phyloP scores from a whole-genome alignment of 768 basidiomycete genomes.

The Rhodotorula diobovata region DNA sequence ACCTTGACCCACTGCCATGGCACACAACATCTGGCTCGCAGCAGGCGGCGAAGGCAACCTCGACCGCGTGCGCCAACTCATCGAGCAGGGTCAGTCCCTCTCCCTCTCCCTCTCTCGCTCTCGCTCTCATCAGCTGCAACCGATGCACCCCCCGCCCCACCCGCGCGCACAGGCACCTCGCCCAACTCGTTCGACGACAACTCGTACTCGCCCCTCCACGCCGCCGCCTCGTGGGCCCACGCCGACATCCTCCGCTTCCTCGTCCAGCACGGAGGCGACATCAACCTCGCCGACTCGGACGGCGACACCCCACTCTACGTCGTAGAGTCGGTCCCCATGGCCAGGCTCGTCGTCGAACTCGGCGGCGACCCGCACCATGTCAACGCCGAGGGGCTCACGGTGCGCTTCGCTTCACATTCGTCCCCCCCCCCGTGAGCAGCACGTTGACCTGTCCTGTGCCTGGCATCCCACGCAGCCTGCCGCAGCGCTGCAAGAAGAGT shows the following conservation, averaged over 20 bases:
- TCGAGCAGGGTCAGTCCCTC: constrained; percentile 5
- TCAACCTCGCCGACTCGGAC: constrained; percentile 51
- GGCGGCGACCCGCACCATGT: constrained; percentile 46
- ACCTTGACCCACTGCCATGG: background rate
- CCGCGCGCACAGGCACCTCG: constrained; percentile 13
- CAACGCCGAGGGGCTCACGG: constrained; percentile 49
- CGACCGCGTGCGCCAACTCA: constrained; percentile 45
- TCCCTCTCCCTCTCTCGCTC: background rate
- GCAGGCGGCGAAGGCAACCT: constrained; percentile 49
- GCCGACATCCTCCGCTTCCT: constrained; percentile 49
- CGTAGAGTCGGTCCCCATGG: constrained; percentile 48
- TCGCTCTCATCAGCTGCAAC: background rate
- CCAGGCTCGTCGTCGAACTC: constrained; percentile 47
- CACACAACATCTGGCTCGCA: constrained; percentile 50
- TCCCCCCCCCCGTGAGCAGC: background rate
- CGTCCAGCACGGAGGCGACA: constrained; percentile 48
- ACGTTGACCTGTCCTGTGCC: too few relatives aligned
- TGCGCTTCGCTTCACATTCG: constrained; percentile 33
- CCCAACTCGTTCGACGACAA: constrained; percentile 36
- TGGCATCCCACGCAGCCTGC: constrained; percentile 32
- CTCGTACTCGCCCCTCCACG: constrained; percentile 46
- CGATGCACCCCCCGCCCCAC: too few relatives aligned
- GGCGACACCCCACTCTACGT: constrained; percentile 52
- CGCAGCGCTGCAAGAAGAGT: constrained; percentile 41
- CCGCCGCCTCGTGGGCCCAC: constrained; percentile 52